Base-by-base conservation (phyloP, 345 rosid species). In the Citropsis articulata region DNA sequence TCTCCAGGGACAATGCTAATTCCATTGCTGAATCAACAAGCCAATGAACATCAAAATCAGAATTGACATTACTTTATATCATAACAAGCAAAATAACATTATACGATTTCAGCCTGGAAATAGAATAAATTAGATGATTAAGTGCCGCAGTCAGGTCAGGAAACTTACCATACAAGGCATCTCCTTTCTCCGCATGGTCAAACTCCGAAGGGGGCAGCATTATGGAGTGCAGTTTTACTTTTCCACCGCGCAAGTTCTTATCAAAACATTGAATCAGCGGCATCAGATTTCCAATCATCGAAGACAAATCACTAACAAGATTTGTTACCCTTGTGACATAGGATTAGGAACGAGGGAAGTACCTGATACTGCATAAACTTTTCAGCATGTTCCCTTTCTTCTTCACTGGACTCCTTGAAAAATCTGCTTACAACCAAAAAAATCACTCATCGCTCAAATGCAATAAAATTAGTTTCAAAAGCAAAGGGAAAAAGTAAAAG, bases 361-460 rank as follows among this genome's bases (percentile, higher is more conserved):
- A 92, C 97, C 97, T 92, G 98, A 86, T 88, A 93, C 70, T 90
- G 75, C 94, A 93, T 93, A 28, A 92, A 81, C 83, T 88, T 92
- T 75, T 93, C 98, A 2, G 97, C 97, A 70, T 93, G 97, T 6
- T 82, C 90, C 80, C 98, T 93, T 86, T 93, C 97, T 75, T 93
- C 97, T 66, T 89, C 97, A 83, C 97, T 93, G 2, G 98, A 90
- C 55, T 93, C 97, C 88, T 90, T 91, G 85, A 93, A 93, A 81
- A 93, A 93, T 59, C 98, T 93, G 81, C 19, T 68, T 9, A 25
- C 64, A 2, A 77, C 63, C 59, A 56, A 60, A 53, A 6, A 5
- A 83, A 16, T 25, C 7, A 66, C 30, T 25, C 19, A 33, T 75
- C 69, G 73, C n/a, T 78, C 71, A 30, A 67, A 71, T 5, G 42